Conservation (phyloP, 139 green algal species). For the Chlorokybus atmophyticus region DNA sequence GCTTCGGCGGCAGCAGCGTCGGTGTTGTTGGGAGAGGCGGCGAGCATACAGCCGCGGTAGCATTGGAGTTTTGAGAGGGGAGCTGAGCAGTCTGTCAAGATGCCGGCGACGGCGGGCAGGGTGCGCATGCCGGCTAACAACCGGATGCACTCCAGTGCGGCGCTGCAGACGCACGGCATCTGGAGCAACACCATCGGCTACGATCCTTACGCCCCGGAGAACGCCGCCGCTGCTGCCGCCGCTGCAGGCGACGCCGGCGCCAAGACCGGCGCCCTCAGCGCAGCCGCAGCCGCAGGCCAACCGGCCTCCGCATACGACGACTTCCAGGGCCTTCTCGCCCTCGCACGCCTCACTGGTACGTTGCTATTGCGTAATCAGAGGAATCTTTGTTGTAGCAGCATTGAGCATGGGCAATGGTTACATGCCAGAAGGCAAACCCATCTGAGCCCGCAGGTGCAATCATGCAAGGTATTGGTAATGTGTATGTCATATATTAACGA, state of each 20-base stretch:
- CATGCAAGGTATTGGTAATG: too few species aligned
- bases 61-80: too few species aligned
- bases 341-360: constrained; percentile 20
- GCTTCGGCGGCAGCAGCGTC: too few species aligned
- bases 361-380: too few species aligned
- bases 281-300: neutral
- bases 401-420: too few species aligned
- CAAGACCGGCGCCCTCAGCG: neutral
- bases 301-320: constrained; percentile 26
- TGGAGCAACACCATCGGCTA: constrained; percentile 27
- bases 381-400: too few species aligned
- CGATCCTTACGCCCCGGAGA: constrained; percentile 25
- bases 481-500: too few species aligned
- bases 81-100: constrained; percentile 12
- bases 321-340: constrained; percentile 22
- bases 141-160: constrained; percentile 23
- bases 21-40: too few species aligned
- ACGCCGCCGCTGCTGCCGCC: neutral
- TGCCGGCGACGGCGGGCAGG: constrained; percentile 24
- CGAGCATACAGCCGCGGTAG: too few species aligned
- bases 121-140: constrained; percentile 31
- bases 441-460: too few species aligned
- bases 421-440: too few species aligned
- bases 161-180: constrained; percentile 27
- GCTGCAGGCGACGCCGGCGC: neutral